phyloP scores from a whole-genome alignment of 805 yeast species.

The Naumovozyma baii region DNA sequence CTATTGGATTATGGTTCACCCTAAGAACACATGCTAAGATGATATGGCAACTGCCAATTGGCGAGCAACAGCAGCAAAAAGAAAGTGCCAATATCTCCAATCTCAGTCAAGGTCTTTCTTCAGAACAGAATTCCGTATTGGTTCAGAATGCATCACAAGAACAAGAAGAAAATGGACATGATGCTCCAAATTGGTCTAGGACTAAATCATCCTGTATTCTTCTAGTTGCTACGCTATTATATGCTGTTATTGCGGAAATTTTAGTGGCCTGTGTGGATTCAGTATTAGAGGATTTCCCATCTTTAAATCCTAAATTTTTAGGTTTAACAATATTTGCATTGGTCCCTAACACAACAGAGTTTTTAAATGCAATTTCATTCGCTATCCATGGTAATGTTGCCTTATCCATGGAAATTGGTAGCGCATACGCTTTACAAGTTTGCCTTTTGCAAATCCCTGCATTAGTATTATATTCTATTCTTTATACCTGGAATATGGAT shows the following conservation, averaged over 20 bases:
- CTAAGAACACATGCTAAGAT: constrained; percentile 91
- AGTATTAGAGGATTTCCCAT: constrained; percentile 64
- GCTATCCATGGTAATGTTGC: constrained; percentile 96
- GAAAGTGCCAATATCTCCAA: neutral
- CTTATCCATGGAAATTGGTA: constrained; percentile 92
- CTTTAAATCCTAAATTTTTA: constrained; percentile 74
- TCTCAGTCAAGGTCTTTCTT: neutral
- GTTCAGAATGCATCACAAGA: constrained; percentile 7
- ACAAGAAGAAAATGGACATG: constrained; percentile 60
- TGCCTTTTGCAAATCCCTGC: constrained; percentile 90
- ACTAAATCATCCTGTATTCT: constrained; percentile 73
- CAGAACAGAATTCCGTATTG: constrained; percentile 3
- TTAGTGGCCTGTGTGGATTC: constrained; percentile 87
- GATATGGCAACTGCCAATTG: constrained; percentile 61
- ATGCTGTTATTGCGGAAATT: constrained; percentile 91
- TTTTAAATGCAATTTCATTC: constrained; percentile 91
- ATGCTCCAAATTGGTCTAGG: constrained; percentile 95
- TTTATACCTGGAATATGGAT: constrained; percentile 33
- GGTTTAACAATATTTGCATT: constrained; percentile 92
- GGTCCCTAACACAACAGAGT: constrained; percentile 95
- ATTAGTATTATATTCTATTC: constrained; percentile 66
- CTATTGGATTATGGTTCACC: constrained; percentile 85
- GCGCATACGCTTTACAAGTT: constrained; percentile 94
- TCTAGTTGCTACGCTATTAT: constrained; percentile 72
- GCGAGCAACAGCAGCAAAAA: constrained; percentile 19